A percentile compares a stretch with the other conserved stretches of the same genome.
Evolutionary conservation across 1,284 basidiomycete species (phyloP).

Genomic region (Hymenochaete sp.): DNA sequence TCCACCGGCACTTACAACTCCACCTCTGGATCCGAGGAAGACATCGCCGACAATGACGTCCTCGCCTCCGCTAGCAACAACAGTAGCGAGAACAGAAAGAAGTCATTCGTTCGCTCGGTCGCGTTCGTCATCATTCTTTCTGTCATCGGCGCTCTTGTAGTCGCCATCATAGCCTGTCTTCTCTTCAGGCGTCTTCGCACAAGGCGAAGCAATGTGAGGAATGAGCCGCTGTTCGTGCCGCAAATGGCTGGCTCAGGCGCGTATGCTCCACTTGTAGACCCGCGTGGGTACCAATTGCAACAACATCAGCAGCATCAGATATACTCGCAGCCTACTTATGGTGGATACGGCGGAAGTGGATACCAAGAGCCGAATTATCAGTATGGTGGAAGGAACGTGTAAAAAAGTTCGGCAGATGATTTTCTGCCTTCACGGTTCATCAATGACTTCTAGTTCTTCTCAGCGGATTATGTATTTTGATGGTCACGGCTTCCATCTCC

Average conservation of each 20-base stretch:
- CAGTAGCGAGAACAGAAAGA: too few species aligned
- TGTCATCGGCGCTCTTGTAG: constrained; percentile 5
- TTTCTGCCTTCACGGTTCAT: too few species aligned
- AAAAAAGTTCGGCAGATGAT: too few species aligned
- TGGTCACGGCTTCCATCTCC: too few species aligned
- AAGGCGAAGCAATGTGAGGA: constrained; percentile 13
- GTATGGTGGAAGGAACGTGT: constrained; percentile 13
- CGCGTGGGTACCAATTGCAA: background rate
- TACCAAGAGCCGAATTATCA: constrained; percentile 15
- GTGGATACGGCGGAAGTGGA: background rate
- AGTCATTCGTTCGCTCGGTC: constrained; percentile 2
- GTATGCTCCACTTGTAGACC: constrained; percentile 1
- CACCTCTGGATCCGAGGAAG: too few species aligned
- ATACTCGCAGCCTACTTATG: too few species aligned
- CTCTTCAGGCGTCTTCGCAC: constrained; percentile 3
- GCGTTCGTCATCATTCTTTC: constrained; percentile 15
- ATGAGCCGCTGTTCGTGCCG: constrained; percentile 13
- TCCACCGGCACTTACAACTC: background rate
- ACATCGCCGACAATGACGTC: too few species aligned
- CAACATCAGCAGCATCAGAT: background rate
- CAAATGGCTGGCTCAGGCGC: constrained; percentile 12
- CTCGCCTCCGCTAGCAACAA: too few species aligned
- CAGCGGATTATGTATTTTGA: too few species aligned
- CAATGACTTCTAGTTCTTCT: too few species aligned
- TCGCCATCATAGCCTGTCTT: constrained; percentile 1